These are phyloP conservation scores for Pseudogymnoascus sp. DNA, from an alignment of 2,329 filamentous ascomycete genomes.

Conservation along the genomic window DNA sequence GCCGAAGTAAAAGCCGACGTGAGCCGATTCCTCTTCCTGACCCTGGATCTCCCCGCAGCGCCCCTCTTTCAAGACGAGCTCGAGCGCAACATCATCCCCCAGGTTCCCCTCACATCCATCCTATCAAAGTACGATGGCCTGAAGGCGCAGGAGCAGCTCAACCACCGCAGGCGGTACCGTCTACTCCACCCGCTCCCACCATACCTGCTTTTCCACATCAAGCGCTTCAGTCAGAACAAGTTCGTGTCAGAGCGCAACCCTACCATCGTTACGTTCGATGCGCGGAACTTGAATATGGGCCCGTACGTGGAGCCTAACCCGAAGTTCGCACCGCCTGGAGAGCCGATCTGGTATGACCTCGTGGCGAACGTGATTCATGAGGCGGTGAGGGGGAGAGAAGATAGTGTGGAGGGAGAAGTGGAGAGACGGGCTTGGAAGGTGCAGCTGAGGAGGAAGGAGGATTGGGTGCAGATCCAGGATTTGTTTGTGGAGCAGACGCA, in stretches of 20 bases:
- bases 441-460: slow-evolving; percentile 70
- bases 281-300: slow-evolving; percentile 74
- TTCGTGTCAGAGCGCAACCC: slow-evolving; percentile 95
- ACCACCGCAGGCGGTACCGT: slow-evolving; percentile 81
- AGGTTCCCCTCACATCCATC: slow-evolving; percentile 75
- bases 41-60: slow-evolving; percentile 82
- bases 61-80: slow-evolving; percentile 94
- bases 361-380: slow-evolving; percentile 92
- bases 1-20: slow-evolving; percentile 70
- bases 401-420: slow-evolving; percentile 78
- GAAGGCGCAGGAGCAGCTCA: slow-evolving; percentile 78
- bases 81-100: slow-evolving; percentile 92
- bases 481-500: slow-evolving; percentile 85
- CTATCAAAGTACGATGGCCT: slow-evolving; percentile 90
- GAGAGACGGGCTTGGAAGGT: slow-evolving; percentile 93
- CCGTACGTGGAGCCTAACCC: slow-evolving; percentile 90
- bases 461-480: slow-evolving; percentile 93
- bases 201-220: slow-evolving; percentile 89
- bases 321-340: slow-evolving; percentile 58
- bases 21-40: slow-evolving; percentile 82
- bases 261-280: slow-evolving; percentile 94
- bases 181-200: slow-evolving; percentile 86
- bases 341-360: slow-evolving; percentile 90
- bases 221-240: slow-evolving; percentile 94
- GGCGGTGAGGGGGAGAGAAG: slow-evolving; percentile 68